These are phyloP conservation scores for Dissophora ornata DNA, from an alignment of 192 early-diverging fungal species.

Conservation along the genomic window DNA sequence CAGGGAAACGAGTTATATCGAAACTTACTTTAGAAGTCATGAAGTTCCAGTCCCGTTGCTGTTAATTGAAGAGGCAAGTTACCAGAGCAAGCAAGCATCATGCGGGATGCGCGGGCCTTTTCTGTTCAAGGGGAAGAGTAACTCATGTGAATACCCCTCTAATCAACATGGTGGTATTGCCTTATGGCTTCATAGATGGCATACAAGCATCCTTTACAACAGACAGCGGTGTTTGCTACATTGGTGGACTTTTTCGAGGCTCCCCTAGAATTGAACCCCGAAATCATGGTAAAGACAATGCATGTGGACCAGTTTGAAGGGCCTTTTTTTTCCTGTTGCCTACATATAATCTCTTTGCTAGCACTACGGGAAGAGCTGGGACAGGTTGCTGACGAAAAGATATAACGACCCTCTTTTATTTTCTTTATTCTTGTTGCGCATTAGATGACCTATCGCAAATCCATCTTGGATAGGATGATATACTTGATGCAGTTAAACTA, in stretches of 20 bases:
- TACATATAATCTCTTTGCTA: constrained; percentile 1
- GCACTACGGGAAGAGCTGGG: too few species aligned
- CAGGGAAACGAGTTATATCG: constrained; percentile 72
- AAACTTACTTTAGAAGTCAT: constrained; percentile 73
- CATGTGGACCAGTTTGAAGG: not conserved
- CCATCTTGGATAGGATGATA: constrained; percentile 75
- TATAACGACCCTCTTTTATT: too few species aligned
- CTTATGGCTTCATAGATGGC: constrained; percentile 61
- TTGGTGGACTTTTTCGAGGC: constrained; percentile 70
- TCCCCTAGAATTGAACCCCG: constrained; percentile 66
- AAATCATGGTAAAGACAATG: constrained; percentile 61
- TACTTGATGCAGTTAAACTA: constrained; percentile 73
- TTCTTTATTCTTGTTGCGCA: not conserved
- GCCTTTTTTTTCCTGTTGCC: too few species aligned
- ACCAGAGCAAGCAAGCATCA: not conserved
- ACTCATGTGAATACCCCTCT: too few species aligned
- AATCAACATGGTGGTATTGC: too few species aligned
- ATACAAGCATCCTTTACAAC: constrained; percentile 74
- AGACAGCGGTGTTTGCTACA: constrained; percentile 70
- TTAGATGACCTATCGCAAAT: constrained; percentile 74
- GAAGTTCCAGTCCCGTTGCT: constrained; percentile 70
- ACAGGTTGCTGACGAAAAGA: too few species aligned
- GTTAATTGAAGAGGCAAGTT: constrained; percentile 73
- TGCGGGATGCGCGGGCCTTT: too few species aligned
- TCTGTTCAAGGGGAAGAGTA: too few species aligned